Evolutionary conservation across 495 filamentous ascomycete species (phyloP).

Genomic region (Rostrohypoxylon terebratum): DNA sequence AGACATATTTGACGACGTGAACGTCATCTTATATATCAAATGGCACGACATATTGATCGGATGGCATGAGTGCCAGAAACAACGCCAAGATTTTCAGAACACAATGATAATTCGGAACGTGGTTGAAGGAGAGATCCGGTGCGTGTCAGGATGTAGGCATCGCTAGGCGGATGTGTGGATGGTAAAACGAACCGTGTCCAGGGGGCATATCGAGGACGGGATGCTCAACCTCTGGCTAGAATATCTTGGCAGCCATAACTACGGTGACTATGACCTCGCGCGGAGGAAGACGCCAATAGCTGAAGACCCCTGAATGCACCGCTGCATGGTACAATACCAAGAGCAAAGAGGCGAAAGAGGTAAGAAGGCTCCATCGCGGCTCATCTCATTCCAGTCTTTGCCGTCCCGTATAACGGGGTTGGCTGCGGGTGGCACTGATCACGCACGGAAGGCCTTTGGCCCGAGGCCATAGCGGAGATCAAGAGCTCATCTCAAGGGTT

Average conservation of each 20-base stretch:
- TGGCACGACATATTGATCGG: slow-evolving; percentile 42
- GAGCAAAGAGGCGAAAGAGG: not conserved
- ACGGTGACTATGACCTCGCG: slow-evolving; percentile 25
- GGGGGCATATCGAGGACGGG: slow-evolving; percentile 37
- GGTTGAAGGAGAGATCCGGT: slow-evolving; percentile 56
- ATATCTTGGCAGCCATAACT: slow-evolving; percentile 41
- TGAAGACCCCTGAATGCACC: slow-evolving; percentile 25
- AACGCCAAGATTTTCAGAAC: slow-evolving; percentile 55
- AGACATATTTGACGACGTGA: slow-evolving; percentile 36
- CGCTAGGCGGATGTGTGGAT: slow-evolving; percentile 49
- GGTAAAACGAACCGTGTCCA: slow-evolving; percentile 56
- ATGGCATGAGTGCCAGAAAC: slow-evolving; percentile 54
- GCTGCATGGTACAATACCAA: slow-evolving; percentile 17
- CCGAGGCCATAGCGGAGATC: slow-evolving; percentile 48
- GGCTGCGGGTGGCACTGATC: slow-evolving; percentile 36
- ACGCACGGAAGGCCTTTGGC: slow-evolving; percentile 54
- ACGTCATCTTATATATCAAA: slow-evolving; percentile 57
- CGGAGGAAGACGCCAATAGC: slow-evolving; percentile 16
- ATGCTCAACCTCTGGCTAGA: slow-evolving; percentile 42
- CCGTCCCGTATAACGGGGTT: slow-evolving; percentile 32
- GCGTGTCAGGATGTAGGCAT: slow-evolving; percentile 60
- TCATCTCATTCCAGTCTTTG: slow-evolving; percentile 30
- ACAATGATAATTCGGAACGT: slow-evolving; percentile 56
- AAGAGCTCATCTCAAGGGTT: slow-evolving; percentile 26
- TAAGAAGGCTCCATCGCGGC: slow-evolving; percentile 22